phyloP scores from a whole-genome alignment of 2,329 filamentous ascomycete genomes.

The Trichophaea hybrida region DNA sequence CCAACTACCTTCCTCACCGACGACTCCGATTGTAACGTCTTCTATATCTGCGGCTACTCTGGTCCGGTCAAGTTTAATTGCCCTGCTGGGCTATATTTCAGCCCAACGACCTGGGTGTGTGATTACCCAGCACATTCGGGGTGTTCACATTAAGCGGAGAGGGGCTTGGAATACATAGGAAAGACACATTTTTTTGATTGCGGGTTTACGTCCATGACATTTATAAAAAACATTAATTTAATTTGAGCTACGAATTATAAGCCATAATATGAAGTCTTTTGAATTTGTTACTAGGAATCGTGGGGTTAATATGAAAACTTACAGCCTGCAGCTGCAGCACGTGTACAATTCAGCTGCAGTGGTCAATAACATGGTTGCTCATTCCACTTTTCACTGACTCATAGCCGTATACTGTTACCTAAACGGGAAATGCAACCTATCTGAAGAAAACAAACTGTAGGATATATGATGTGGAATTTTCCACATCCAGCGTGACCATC shows the following conservation, averaged over 20 bases:
- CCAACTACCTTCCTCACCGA: background rate
- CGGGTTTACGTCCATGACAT: background rate
- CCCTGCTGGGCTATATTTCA: background rate
- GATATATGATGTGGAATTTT: too few species aligned
- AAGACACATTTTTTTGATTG: background rate
- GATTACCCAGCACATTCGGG: background rate
- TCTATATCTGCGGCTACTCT: slow-evolving; percentile 1
- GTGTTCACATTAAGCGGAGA: background rate
- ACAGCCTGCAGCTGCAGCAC: too few species aligned
- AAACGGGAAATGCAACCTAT: too few species aligned
- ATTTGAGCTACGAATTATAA: background rate
- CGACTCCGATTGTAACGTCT: background rate
- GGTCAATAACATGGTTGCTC: too few species aligned
- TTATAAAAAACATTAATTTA: background rate
- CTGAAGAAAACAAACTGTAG: too few species aligned
- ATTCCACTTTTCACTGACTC: too few species aligned
- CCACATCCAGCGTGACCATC: too few species aligned
- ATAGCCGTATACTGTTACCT: too few species aligned
- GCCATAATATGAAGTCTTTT: background rate
- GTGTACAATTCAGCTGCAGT: too few species aligned
- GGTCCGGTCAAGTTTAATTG: slow-evolving; percentile 2
- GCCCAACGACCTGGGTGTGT: background rate
- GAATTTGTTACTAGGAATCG: background rate
- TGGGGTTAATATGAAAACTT: background rate
- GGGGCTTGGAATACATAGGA: background rate